Evolutionary conservation across 495 filamentous ascomycete genomes (phyloP), one percentile per base, ranked within the genome.

Genomic region (Podospora tetraspora): DNA sequence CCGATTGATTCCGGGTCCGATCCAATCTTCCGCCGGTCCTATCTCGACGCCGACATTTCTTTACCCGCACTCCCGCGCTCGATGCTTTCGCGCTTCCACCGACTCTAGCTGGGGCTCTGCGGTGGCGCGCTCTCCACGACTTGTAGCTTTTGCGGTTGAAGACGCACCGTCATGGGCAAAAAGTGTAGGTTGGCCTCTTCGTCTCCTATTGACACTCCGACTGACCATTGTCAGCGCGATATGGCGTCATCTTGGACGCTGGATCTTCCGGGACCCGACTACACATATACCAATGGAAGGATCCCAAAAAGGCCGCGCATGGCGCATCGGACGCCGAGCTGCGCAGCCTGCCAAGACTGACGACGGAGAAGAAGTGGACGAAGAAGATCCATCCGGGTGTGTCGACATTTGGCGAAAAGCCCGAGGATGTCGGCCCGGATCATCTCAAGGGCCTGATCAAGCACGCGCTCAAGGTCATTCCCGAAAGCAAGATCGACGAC

Each of bases 331-430:
- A 77, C 32, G 76, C 88, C 32, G 85, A 92, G 21, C 76, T 96
- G 61, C 83, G 85, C 62, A 87, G 85, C 30, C 80, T 99, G 8
- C 96, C 95, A 4, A 87, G 88, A 66, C 82, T 98, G 67, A 85
- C 88, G 70, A 96, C 93, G 10, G 89, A 94, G 68, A 89, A 91
- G 72, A 84, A 90, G 75, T 97, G 93, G 90, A 94, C 91, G 3
- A 93, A 93, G 80, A 99, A 99, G 80, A 94, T 94, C 57, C 84
- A 91, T 60, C 95, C 95, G 2, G 94, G 95, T 24, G 89, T 99
- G 58, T 97, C 95, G 24, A 92, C 92, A 0, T 98, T 96, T 70
- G 92, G 90, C 72, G 84, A 91, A 32, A 88, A 83, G 37, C 91
- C 92, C 12, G 85, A 88, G 69, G 83, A 85, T 43, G 89, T 99